Conservation (phyloP, 345 rosid genomes). For the Lepidium aucheri region DNA sequence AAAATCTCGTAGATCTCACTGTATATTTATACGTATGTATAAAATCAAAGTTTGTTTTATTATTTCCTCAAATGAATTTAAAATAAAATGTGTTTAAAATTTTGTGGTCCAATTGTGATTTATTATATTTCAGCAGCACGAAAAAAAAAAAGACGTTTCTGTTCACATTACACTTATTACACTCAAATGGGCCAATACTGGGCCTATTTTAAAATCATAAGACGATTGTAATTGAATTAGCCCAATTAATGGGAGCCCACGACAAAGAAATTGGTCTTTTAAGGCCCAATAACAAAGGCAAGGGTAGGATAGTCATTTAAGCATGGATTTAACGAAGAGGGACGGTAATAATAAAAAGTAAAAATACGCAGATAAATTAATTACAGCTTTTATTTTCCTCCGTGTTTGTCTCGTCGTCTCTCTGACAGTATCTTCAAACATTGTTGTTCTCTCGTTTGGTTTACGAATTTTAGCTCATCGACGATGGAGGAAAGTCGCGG, state of each 20-base stretch:
- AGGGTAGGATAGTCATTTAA: not conserved
- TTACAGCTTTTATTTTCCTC: slow-evolving; percentile 12
- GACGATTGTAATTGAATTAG: not conserved
- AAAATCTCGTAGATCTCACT: not conserved
- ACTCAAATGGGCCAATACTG: not conserved
- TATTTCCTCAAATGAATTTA: not conserved
- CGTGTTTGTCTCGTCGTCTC: not conserved
- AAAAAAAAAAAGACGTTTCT: not conserved
- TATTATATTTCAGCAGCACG: not conserved
- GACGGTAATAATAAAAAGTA: not conserved
- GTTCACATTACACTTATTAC: not conserved
- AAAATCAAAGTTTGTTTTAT: not conserved
- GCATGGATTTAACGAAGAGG: not conserved
- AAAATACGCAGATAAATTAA: not conserved
- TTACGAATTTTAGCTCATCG: not conserved
- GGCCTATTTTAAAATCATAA: not conserved
- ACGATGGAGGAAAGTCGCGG: slow-evolving; percentile 43
- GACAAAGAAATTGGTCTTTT: no score
- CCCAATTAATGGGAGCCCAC: not conserved
- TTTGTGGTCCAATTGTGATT: not conserved
- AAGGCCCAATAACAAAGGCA: not conserved
- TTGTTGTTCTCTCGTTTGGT: not conserved
- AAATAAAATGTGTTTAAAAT: not conserved
- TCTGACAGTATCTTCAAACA: slow-evolving; percentile 1
- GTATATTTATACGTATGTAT: slow-evolving; percentile 1